Evolutionary conservation across 2,329 filamentous ascomycete species (phyloP).

Genomic region (Exophiala sp.): DNA sequence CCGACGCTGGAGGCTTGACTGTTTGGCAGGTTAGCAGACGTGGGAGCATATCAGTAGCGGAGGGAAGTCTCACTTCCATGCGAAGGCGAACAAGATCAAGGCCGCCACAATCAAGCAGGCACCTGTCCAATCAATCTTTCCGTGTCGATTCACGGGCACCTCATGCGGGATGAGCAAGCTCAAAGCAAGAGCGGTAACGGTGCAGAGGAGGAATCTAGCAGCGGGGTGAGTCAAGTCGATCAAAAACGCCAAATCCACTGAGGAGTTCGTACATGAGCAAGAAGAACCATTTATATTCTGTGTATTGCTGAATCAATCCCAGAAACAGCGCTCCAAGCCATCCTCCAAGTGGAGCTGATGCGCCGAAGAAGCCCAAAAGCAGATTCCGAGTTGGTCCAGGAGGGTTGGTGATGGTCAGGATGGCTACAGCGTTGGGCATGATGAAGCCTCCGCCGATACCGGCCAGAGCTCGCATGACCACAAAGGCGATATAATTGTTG

Average conservation of each 20-base stretch:
- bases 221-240: not conserved
- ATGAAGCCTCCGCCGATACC: slow-evolving; percentile 49
- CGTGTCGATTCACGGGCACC: slow-evolving; percentile 34
- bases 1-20: slow-evolving; percentile 42
- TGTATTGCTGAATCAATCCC: slow-evolving; percentile 35
- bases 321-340: slow-evolving; percentile 34
- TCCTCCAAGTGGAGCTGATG: slow-evolving; percentile 44
- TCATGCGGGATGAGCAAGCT: slow-evolving; percentile 27
- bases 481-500: slow-evolving; percentile 40
- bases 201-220: not conserved
- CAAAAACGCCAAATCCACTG: too few species aligned
- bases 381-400: slow-evolving; percentile 40
- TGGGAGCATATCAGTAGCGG: not conserved
- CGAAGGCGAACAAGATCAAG: slow-evolving; percentile 46
- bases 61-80: slow-evolving; percentile 37
- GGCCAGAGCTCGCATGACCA: slow-evolving; percentile 42
- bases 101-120: slow-evolving; percentile 36
- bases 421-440: slow-evolving; percentile 49
- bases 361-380: slow-evolving; percentile 42
- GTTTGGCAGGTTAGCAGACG: not conserved
- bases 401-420: slow-evolving; percentile 45
- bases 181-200: not conserved
- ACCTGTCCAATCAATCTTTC: slow-evolving; percentile 40
- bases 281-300: slow-evolving; percentile 1
- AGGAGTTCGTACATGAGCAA: not conserved